phyloP scores from a whole-genome alignment of 2,329 filamentous ascomycete species.

The Whalleya microplaca region DNA sequence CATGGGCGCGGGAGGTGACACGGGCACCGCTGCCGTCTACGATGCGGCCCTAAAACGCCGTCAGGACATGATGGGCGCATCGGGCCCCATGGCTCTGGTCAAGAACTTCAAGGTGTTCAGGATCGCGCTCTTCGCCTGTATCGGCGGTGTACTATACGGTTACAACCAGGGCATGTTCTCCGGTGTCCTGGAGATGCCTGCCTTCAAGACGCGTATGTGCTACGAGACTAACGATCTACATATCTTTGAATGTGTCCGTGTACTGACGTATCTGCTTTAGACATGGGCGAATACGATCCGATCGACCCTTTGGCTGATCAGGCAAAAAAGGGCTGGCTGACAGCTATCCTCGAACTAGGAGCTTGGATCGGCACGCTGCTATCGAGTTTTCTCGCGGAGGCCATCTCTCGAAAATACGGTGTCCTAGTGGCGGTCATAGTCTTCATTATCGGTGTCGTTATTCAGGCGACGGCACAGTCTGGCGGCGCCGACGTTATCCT shows the following conservation, averaged over 20 bases:
- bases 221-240: neutral
- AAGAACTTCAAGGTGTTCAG: conserved; percentile 65
- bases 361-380: conserved; percentile 76
- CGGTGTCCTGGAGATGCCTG: conserved; percentile 64
- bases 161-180: conserved; percentile 80
- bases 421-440: conserved; percentile 68
- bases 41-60: conserved; percentile 48
- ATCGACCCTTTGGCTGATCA: conserved; percentile 48
- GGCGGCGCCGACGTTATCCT: conserved; percentile 65
- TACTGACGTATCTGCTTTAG: conserved; percentile 34
- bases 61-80: conserved; percentile 46
- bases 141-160: conserved; percentile 66
- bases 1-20: conserved; percentile 46
- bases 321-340: conserved; percentile 63
- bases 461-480: conserved; percentile 65
- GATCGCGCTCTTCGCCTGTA: conserved; percentile 65
- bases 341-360: conserved; percentile 73
- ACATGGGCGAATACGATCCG: conserved; percentile 60
- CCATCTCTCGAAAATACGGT: conserved; percentile 68
- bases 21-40: conserved; percentile 40
- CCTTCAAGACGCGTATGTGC: conserved; percentile 54
- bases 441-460: conserved; percentile 71
- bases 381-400: conserved; percentile 73
- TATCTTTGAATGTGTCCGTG: neutral
- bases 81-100: conserved; percentile 50